These are phyloP conservation scores for Plantago elongata DNA, from an alignment of 257 asterid species.

Conservation along the genomic window DNA sequence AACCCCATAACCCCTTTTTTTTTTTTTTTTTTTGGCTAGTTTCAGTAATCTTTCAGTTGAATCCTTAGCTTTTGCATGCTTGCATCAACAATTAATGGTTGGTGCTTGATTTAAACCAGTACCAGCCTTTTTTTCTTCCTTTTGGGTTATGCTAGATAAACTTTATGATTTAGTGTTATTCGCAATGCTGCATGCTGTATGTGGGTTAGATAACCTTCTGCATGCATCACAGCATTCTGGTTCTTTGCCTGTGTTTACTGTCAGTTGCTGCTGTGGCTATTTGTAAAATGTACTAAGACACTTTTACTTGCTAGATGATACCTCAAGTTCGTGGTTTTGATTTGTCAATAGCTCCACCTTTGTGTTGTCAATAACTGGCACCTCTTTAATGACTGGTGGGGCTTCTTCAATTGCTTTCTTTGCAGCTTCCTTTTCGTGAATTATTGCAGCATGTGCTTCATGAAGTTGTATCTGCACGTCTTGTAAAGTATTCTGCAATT, in stretches of 20 bases:
- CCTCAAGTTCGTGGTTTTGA: constrained; percentile 73
- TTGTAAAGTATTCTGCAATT: constrained; percentile 56
- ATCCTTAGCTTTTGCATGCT: too few relatives aligned
- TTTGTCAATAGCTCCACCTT: constrained; percentile 69
- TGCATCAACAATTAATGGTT: too few relatives aligned
- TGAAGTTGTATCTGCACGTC: constrained; percentile 65
- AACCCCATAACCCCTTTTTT: too few relatives aligned
- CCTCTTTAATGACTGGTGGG: constrained; percentile 89
- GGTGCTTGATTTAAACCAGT: too few relatives aligned
- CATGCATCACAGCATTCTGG: not conserved
- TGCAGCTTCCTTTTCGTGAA: constrained; percentile 79
- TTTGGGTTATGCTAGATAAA: too few relatives aligned
- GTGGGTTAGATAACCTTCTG: too few relatives aligned
- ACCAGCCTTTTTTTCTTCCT: too few relatives aligned
- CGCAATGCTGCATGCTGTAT: too few relatives aligned
- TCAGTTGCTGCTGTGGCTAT: not conserved
- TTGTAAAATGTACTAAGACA: constrained; percentile 11
- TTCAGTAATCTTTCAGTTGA: too few relatives aligned
- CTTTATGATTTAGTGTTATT: too few relatives aligned
- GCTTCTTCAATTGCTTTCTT: constrained; percentile 83
- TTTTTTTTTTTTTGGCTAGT: too few relatives aligned
- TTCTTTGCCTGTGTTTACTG: constrained; percentile 12
- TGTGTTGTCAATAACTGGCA: constrained; percentile 70
- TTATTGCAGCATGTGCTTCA: constrained; percentile 62
- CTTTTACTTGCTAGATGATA: constrained; percentile 26